These are phyloP conservation scores for Laguncularia racemosa DNA, from an alignment of 345 rosid species.

Conservation along the genomic window DNA sequence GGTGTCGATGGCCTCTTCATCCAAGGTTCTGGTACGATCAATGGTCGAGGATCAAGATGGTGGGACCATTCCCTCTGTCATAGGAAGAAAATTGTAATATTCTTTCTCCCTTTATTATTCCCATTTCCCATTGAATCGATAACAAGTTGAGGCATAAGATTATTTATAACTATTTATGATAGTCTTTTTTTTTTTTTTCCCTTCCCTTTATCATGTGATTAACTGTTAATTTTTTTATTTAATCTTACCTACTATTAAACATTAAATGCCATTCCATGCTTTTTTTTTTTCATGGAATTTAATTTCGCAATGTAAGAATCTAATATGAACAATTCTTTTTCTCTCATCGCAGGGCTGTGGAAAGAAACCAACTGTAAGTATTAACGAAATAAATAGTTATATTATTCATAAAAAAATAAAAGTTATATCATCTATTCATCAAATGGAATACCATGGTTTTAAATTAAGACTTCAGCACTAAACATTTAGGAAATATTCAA, in stretches of 20 bases:
- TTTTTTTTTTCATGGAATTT: not conserved
- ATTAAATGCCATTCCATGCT: not conserved
- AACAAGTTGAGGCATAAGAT: too few relatives aligned
- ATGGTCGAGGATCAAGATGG: conserved; percentile 41
- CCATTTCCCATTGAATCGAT: too few relatives aligned
- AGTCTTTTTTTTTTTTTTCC: too few relatives aligned
- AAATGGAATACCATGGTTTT: not conserved
- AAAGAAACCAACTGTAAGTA: conserved; percentile 31
- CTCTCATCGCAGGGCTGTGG: conserved; percentile 24
- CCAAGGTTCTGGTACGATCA: conserved; percentile 34
- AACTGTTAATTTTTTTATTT: too few relatives aligned
- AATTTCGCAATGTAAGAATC: too few relatives aligned
- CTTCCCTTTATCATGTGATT: too few relatives aligned
- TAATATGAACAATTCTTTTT: too few relatives aligned
- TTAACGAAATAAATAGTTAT: not conserved
- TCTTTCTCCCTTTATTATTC: too few relatives aligned
- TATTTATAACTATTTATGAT: too few relatives aligned
- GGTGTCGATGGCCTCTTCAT: conserved; percentile 27
- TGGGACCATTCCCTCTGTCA: conserved; percentile 26
- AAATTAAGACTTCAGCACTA: too few relatives aligned
- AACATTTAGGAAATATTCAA: not conserved
- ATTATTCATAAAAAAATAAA: not conserved
- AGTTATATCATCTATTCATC: not conserved
- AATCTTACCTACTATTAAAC: too few relatives aligned
- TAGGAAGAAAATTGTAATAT: not conserved